phyloP scores from a whole-genome alignment of 495 filamentous ascomycete species.

The Penicillium parvum region DNA sequence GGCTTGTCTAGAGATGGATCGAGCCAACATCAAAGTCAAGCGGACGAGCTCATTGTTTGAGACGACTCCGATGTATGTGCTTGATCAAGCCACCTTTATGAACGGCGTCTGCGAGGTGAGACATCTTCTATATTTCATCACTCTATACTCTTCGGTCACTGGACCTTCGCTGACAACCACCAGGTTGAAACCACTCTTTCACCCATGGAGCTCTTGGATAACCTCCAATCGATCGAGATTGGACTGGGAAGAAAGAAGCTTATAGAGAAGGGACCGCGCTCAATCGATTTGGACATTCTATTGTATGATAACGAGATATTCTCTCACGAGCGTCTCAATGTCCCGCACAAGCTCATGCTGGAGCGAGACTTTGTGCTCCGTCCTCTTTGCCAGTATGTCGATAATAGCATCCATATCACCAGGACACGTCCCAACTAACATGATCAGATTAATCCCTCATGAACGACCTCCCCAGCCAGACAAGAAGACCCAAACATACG shows the following conservation, averaged over 20 bases:
- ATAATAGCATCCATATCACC: neutral
- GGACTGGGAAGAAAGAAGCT: slow-evolving; percentile 72
- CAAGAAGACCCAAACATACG: slow-evolving; percentile 34
- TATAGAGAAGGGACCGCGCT: slow-evolving; percentile 89
- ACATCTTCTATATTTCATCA: no score
- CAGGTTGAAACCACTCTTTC: slow-evolving; percentile 78
- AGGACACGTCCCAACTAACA: neutral
- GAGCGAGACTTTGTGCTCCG: slow-evolving; percentile 92
- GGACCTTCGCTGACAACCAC: slow-evolving; percentile 8
- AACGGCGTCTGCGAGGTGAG: slow-evolving; percentile 93
- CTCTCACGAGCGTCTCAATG: slow-evolving; percentile 63
- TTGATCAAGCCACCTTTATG: slow-evolving; percentile 80
- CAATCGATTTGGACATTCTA: slow-evolving; percentile 91
- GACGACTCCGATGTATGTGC: slow-evolving; percentile 93
- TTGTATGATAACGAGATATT: slow-evolving; percentile 71
- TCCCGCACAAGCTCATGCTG: slow-evolving; percentile 81
- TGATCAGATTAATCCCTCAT: slow-evolving; percentile 58
- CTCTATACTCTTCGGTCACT: no score
- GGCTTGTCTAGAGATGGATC: slow-evolving; percentile 72
- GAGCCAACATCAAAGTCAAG: slow-evolving; percentile 63
- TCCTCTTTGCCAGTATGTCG: slow-evolving; percentile 74
- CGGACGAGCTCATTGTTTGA: slow-evolving; percentile 88
- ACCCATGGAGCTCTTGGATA: slow-evolving; percentile 70
- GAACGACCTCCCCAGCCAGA: slow-evolving; percentile 43
- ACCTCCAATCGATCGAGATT: slow-evolving; percentile 79